Percentiles rank a stretch among this genome's conserved stretches.
These are phyloP conservation scores for Trichosanthes cucumerina DNA, from an alignment of 306 rosid species.

Conservation along the genomic window DNA sequence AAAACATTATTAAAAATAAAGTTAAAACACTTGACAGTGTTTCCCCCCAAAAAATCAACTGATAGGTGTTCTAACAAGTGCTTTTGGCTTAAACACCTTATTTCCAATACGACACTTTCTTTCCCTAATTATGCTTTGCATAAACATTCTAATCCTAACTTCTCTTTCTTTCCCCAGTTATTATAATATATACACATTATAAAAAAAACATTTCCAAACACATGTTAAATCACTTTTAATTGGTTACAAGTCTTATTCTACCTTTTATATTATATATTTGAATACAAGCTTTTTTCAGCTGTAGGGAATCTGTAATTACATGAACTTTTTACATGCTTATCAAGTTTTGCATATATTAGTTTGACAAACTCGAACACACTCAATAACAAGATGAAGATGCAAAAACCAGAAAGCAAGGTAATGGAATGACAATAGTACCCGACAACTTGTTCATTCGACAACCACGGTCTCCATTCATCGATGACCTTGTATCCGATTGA, in stretches of 20 bases:
- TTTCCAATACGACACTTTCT: too few relatives aligned
- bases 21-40: too few relatives aligned
- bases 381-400: neutral
- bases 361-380: neutral
- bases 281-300: neutral
- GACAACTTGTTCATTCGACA: slow-evolving; percentile 57
- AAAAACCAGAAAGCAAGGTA: neutral
- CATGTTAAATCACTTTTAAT: neutral
- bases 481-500: slow-evolving; percentile 61
- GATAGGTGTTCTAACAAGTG: too few relatives aligned
- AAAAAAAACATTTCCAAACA: neutral
- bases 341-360: neutral
- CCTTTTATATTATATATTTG: neutral
- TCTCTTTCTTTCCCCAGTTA: too few relatives aligned
- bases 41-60: too few relatives aligned
- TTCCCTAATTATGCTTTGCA: too few relatives aligned
- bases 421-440: slow-evolving; percentile 37
- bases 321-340: slow-evolving; percentile 1
- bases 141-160: too few relatives aligned
- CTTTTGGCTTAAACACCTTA: too few relatives aligned
- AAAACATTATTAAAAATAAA: too few relatives aligned
- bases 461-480: slow-evolving; percentile 92
- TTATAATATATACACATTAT: too few relatives aligned
- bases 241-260: neutral
- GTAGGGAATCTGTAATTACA: neutral